A percentile compares a stretch with the other conserved stretches of the same genome.
Conservation (phyloP, 2,329 filamentous ascomycete species). For the Fusarium circinatum region DNA sequence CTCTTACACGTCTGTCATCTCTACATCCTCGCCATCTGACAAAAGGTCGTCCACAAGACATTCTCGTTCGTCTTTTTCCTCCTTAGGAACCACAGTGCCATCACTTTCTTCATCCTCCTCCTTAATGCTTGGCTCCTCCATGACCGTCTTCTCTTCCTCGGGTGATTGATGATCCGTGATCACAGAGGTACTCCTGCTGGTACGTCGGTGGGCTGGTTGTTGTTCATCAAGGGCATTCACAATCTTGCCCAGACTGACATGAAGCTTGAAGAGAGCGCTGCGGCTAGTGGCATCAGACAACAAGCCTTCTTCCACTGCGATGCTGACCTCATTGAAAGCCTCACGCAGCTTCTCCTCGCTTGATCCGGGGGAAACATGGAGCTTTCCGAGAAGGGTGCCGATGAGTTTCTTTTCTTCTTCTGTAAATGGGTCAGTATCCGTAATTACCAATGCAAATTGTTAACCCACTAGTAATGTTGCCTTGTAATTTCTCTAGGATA, state of each 20-base stretch:
- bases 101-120: slow-evolving; percentile 59
- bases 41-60: slow-evolving; percentile 54
- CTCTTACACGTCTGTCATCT: slow-evolving; percentile 44
- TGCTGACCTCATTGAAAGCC: slow-evolving; percentile 66
- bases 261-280: slow-evolving; percentile 75
- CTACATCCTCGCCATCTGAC: slow-evolving; percentile 54
- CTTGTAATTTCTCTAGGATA: slow-evolving; percentile 78
- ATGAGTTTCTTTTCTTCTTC: slow-evolving; percentile 89
- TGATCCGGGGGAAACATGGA: slow-evolving; percentile 78
- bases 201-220: slow-evolving; percentile 51
- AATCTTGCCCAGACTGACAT: slow-evolving; percentile 74
- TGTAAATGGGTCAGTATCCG: slow-evolving; percentile 51
- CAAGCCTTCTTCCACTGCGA: slow-evolving; percentile 71
- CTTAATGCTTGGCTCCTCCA: slow-evolving; percentile 58
- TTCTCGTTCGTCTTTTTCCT: slow-evolving; percentile 48
- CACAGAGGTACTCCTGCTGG: slow-evolving; percentile 58
- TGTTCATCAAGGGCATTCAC: slow-evolving; percentile 67
- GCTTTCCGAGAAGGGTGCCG: slow-evolving; percentile 81
- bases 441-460: background rate
- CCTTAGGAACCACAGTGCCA: slow-evolving; percentile 46
- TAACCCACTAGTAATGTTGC: slow-evolving; percentile 72
- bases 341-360: slow-evolving; percentile 67
- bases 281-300: slow-evolving; percentile 69
- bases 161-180: slow-evolving; percentile 42
- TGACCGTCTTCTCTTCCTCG: slow-evolving; percentile 54